Base-by-base conservation (phyloP, 306 rosid genomes). In the Prunus mume region DNA sequence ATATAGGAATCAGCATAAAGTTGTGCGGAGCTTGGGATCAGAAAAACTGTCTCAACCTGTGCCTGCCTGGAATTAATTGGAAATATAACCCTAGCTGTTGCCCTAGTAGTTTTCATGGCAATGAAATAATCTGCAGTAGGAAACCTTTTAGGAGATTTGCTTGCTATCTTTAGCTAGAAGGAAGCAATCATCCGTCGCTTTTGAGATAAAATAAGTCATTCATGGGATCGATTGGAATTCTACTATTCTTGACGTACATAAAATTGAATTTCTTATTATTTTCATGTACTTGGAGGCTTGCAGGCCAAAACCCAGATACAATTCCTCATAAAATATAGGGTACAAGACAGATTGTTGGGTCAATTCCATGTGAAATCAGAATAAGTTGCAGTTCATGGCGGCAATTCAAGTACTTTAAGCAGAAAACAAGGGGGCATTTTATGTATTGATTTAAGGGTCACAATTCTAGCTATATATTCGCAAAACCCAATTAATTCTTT, bases 251-350 rank as follows among this genome's bases (percentile, higher is more conserved):
- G 30, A 73, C 69, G 68, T 61, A 50, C 15, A 56, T 73, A 52
- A 66, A 73, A 15, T 74, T 43, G 51, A 56, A 45, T 55, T 64
- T 45, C 5, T 60, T 20, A n/a, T 17, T 17, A 20, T 61, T 61
- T 61, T 27, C 65, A 13, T 61, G 19, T 61, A 24, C 47, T 43
- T 47, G 34, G 78, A 69, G 41, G 30, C 5, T 58, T 66, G 50
- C 50, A 47, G 78, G 74, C 25, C 81, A 68, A 84, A 84, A 83
- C 82, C 88, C 87, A 80, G 81, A 49, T 67, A 25, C 56, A 79
- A 78, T 79, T 85, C 66, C 69, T 69, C 89, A 85, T 84, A 78
- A 87, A 91, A 87, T 88, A 79, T 73, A 68, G 77, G 43, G 78
- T 47, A 74, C 3, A 56, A 54, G 34, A 27, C 38, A 45, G 15